Evolutionary conservation across 345 rosid species (phyloP).

Genomic region (Bruguiera parviflora): DNA sequence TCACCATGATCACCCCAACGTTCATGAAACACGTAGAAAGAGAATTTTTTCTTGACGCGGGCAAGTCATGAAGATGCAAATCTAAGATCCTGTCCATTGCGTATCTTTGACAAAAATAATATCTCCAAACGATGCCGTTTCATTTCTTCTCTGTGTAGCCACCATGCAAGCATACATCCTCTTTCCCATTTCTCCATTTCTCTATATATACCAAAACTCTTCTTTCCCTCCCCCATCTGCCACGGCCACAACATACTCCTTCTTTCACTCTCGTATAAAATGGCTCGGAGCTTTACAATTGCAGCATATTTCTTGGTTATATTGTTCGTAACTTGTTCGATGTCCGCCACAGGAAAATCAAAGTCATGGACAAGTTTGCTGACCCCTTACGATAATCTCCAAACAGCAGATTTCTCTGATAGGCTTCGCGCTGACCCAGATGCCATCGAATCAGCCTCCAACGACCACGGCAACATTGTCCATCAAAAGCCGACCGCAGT

Average conservation of each 20-base stretch:
- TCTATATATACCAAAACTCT: constrained; percentile 5
- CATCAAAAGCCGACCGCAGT: constrained; percentile 54
- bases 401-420: constrained; percentile 12
- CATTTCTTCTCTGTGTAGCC: constrained; percentile 2
- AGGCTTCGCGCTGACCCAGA: constrained; percentile 41
- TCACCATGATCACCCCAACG: not conserved
- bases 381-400: constrained; percentile 16
- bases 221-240: not conserved
- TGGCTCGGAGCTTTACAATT: constrained; percentile 28
- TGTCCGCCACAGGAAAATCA: constrained; percentile 27
- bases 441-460: constrained; percentile 44
- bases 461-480: constrained; percentile 64
- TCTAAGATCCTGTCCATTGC: not conserved
- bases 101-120: constrained; percentile 20
- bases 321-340: constrained; percentile 28
- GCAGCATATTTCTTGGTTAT: constrained; percentile 24
- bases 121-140: constrained; percentile 25
- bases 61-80: constrained; percentile 17
- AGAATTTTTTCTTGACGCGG: not conserved
- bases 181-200: not conserved
- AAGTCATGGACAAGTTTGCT: constrained; percentile 17
- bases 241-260: constrained; percentile 5
- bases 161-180: constrained; percentile 20
- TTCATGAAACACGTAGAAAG: constrained; percentile 5
- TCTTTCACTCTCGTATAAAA: constrained; percentile 5